Percentiles rank a stretch among this genome's conserved stretches.
Conservation (phyloP, 75 land plant species). For the Selaginella moellendorffii region DNA sequence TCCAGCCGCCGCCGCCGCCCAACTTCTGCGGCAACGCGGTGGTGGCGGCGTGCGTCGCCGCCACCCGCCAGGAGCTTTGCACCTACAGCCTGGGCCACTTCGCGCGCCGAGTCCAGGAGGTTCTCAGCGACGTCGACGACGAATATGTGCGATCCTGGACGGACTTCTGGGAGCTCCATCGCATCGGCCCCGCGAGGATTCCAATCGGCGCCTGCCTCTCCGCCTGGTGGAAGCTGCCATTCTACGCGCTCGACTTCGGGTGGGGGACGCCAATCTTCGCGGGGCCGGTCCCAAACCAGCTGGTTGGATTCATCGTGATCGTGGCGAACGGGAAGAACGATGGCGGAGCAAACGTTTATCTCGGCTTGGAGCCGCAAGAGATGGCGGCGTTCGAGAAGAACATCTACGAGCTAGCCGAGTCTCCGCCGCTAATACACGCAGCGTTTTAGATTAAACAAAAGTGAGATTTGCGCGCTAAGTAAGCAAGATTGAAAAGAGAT, state of each 20-base stretch:
- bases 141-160: neutral
- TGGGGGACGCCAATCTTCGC: constrained; percentile 2
- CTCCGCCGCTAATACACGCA: no score
- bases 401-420: no score
- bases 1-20: constrained; percentile 41
- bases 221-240: constrained; percentile 4
- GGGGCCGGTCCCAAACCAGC: constrained; percentile 11
- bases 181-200: neutral
- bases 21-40: neutral
- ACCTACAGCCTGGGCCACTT: neutral
- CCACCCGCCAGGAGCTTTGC: neutral
- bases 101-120: neutral
- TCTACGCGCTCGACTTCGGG: constrained; percentile 4
- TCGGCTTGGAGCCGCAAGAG: neutral
- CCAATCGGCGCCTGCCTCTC: neutral
- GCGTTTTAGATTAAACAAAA: no score
- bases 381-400: neutral
- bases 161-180: neutral
- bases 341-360: neutral
- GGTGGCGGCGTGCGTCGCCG: neutral
- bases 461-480: no score
- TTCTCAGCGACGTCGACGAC: neutral
- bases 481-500: no score
- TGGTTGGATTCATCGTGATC: constrained; percentile 44
- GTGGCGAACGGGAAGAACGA: constrained; percentile 20